Evolutionary conservation across 208 protist species (phyloP), one percentile per base, ranked within the genome.

Genomic region (Naegleria lovaniensis): DNA sequence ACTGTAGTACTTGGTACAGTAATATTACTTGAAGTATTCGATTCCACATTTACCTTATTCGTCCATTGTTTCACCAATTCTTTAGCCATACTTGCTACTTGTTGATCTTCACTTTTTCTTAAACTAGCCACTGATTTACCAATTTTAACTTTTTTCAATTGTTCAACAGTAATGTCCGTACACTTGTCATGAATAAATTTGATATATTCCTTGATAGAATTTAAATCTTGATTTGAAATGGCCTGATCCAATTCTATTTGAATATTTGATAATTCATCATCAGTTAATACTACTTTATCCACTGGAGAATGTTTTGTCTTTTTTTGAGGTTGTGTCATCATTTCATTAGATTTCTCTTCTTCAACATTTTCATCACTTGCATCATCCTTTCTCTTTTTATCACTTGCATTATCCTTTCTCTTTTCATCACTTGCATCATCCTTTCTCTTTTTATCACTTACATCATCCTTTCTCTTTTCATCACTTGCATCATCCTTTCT

Each of bases 111-210:
- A 79, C 9, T 19, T 33, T 86, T 86, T 38, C 19, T 86, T 33
- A 86, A 33, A 29, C 22, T 48, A 22, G 5, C 25, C 2, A 86
- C 40, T 29, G 40, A 33, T 38, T 86, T 48, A 41, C 39, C 83
- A 51, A 86, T 86, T 48, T 86, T 86, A 33, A 25, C 9, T 33
- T 13, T 86, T 51, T 41, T 86, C n/a, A 86, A 86, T 86, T 86
- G 83, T 36, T 79, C 67, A 51, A 51, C 33, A 4, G 83, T 43
- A n/a, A 51, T 51, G 13, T 9, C 3, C 7, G 22, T 19, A 48
- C 39, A 51, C n/a, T 51, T 48, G 48, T n/a, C 19, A 48, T 51
- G 4, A 29, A 86, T 41, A 86, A 51, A 51, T 29, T 33, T 33
- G 13, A 86, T 7, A 86, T 7, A n/a, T n/a, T 51, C 7, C 16